These are phyloP conservation scores for Heteromeles arbutifolia DNA, from an alignment of 306 rosid genomes.

Conservation along the genomic window DNA sequence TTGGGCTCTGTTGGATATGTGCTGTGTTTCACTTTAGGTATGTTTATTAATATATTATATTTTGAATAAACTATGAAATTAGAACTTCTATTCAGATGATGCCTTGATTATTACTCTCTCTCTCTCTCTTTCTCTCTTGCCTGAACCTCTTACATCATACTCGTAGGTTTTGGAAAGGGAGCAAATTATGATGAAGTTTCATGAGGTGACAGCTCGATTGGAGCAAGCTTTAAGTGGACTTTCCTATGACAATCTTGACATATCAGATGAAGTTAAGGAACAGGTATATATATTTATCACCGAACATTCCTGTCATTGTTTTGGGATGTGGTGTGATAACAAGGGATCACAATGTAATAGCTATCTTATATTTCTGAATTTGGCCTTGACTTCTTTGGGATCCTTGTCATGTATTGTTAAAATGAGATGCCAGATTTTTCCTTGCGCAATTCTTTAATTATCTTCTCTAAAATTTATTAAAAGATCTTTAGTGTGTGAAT, in stretches of 20 bases:
- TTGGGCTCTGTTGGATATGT: not conserved
- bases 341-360: not conserved
- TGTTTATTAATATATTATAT: not conserved
- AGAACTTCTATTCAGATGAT: not conserved
- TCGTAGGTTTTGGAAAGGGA: conserved; percentile 85
- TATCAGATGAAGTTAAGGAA: conserved; percentile 97
- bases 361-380: not conserved
- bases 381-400: not conserved
- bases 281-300: conserved; percentile 55
- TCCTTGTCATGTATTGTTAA: not conserved
- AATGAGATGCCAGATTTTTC: not conserved
- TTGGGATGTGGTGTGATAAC: not conserved
- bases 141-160: not conserved
- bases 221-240: conserved; percentile 69
- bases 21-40: not conserved
- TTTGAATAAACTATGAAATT: not conserved
- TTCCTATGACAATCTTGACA: conserved; percentile 70
- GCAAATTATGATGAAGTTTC: conserved; percentile 56
- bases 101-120: not conserved
- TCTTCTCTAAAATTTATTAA: not conserved
- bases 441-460: not conserved
- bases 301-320: not conserved
- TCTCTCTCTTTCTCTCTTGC: not conserved
- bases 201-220: conserved; percentile 57
- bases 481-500: not conserved